Evolutionary conservation across 2,329 filamentous ascomycete genomes (phyloP), one percentile per base, ranked within the genome.

Genomic region (Sclerotinia glacialis): DNA sequence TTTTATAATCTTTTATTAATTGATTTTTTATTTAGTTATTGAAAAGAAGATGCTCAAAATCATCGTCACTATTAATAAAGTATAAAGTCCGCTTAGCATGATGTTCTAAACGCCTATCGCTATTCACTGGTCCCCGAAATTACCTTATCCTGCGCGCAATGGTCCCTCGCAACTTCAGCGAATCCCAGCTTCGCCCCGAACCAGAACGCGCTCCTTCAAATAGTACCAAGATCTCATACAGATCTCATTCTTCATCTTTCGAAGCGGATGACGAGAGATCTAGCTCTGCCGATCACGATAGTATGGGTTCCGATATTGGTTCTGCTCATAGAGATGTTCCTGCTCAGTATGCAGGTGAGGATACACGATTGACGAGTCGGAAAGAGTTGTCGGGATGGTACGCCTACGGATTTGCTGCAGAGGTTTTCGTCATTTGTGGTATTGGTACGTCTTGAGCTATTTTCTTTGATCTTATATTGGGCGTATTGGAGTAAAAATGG

Each of bases 361-460:
- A 99, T 78, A 91, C 88, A 31, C 85, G 94, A n/a, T 86, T 90
- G 65, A 98, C 95, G 12, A 97, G 91, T 77, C 81, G 80, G 72
- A 94, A 90, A 78, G 95, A 99, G 83, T 85, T 98, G 68, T 83
- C 88, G 49, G 95, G 94, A 73, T 99, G 96, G 91, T 99, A 98
- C 79, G 89, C 90, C 77, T 98, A 98, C 81, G 91, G 91, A 52
- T 98, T 96, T 83, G 95, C 95, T 31, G 93, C 94, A 26, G 95
- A 99, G 80, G 94, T 96, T 64, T 98, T 97, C 77, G 92, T 96
- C 21, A 91, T 98, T 66, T 98, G 95, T 78, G 94, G 88, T 28
- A 86, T 91, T 76, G 88, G 93, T 91, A 78, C 76, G 87, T 80
- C 64, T 42, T 42, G 64, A 44, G 26, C 9, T 61, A n/a, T 66